Conservation (phyloP, 306 rosid genomes). For the Heteromeles arbutifolia region DNA sequence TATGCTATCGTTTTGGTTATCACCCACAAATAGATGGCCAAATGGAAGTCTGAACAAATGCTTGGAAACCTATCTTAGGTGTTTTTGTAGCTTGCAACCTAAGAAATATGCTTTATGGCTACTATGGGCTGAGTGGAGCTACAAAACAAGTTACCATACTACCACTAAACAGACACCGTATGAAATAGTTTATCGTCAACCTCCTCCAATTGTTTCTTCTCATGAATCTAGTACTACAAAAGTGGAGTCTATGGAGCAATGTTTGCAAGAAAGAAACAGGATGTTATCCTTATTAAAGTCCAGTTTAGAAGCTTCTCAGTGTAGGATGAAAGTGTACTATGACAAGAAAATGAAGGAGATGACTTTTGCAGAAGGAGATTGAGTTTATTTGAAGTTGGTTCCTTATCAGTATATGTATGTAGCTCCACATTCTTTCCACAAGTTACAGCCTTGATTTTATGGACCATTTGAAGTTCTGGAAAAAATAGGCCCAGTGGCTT, state of each 20-base stretch:
- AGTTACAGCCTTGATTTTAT: too few species aligned
- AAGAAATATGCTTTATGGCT: neutral
- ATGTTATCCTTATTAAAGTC: neutral
- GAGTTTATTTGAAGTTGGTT: too few species aligned
- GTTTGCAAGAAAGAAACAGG: too few species aligned
- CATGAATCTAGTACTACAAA: neutral
- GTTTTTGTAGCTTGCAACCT: neutral
- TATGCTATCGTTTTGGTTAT: neutral
- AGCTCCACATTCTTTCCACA: neutral
- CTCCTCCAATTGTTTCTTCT: neutral
- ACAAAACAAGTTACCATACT: too few species aligned
- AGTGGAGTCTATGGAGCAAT: neutral
- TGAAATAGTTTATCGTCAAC: too few species aligned
- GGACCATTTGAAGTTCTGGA: too few species aligned
- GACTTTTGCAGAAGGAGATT: too few species aligned
- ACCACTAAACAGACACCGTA: too few species aligned
- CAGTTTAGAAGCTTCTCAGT: too few species aligned
- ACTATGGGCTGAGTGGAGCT: too few species aligned
- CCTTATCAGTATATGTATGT: neutral
- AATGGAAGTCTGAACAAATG: neutral
- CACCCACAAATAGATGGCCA: neutral
- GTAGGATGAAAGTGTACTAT: too few species aligned
- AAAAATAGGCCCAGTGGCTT: neutral
- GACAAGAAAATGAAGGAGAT: too few species aligned
- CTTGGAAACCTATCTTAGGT: neutral